Conservation (phyloP, 495 filamentous ascomycete species). For the Aspergillus cavernicola region DNA sequence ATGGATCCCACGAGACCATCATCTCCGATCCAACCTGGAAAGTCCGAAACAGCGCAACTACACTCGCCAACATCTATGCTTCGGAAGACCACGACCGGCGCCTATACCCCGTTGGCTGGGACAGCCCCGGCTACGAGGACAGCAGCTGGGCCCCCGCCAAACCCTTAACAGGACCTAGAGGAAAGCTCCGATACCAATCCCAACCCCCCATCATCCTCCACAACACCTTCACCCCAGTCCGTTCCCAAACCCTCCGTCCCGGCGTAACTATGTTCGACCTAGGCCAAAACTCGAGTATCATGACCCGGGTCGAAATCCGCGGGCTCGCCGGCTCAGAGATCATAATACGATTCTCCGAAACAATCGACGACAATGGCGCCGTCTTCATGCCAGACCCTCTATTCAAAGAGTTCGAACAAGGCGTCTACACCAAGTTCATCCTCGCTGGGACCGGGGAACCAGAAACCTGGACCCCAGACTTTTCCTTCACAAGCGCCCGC, state of each 20-base stretch:
- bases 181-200: constrained; percentile 23
- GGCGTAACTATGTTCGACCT: constrained; percentile 23
- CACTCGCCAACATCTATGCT: constrained; percentile 29
- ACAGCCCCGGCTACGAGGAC: constrained; percentile 17
- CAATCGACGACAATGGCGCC: constrained; percentile 20
- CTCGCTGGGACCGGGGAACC: constrained; percentile 21
- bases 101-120: constrained; percentile 24
- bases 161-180: constrained; percentile 26
- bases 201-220: constrained; percentile 28
- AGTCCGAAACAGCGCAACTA: constrained; percentile 26
- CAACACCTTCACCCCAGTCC: constrained; percentile 23
- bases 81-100: constrained; percentile 26
- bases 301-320: constrained; percentile 18
- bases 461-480: constrained; percentile 28
- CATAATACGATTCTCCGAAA: constrained; percentile 25
- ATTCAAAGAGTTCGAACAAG: constrained; percentile 29
- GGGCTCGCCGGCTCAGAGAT: constrained; percentile 23
- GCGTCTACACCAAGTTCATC: constrained; percentile 23
- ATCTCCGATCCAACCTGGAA: constrained; percentile 27
- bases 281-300: constrained; percentile 25
- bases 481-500: constrained; percentile 28
- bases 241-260: constrained; percentile 8
- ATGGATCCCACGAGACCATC: constrained; percentile 17
- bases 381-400: constrained; percentile 30
- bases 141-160: constrained; percentile 19